Percentiles rank a stretch among this genome's conserved stretches.
These are phyloP conservation scores for Thelonectria rubi DNA, from an alignment of 2,329 filamentous ascomycete species.

Conservation along the genomic window DNA sequence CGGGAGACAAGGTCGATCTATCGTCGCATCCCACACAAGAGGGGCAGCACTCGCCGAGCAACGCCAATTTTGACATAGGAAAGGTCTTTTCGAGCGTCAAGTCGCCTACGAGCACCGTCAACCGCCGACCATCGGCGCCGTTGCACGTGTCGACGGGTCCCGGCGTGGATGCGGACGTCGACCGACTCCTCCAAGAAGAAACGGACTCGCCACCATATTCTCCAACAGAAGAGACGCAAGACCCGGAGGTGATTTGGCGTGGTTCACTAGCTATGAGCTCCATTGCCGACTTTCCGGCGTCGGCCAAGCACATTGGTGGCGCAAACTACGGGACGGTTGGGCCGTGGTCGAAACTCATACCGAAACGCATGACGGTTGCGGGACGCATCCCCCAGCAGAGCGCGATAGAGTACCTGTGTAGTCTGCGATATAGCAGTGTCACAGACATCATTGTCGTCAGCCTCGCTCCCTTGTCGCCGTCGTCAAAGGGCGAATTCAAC, in stretches of 20 bases:
- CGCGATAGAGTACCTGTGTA: constrained; percentile 90
- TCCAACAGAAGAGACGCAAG: constrained; percentile 73
- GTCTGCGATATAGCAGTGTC: constrained; percentile 80
- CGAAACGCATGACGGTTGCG: constrained; percentile 73
- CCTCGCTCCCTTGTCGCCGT: constrained; percentile 70
- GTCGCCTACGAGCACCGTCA: constrained; percentile 68
- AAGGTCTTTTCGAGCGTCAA: constrained; percentile 86
- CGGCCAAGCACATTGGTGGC: constrained; percentile 85
- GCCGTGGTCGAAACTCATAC: constrained; percentile 79
- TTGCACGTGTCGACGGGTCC: constrained; percentile 61
- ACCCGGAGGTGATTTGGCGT: constrained; percentile 80
- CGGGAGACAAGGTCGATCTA: constrained; percentile 37
- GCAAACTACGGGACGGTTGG: constrained; percentile 75
- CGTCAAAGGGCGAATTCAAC: constrained; percentile 71
- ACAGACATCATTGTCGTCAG: constrained; percentile 87
- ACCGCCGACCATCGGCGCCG: constrained; percentile 59
- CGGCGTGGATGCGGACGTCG: constrained; percentile 86
- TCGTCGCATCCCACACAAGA: constrained; percentile 48
- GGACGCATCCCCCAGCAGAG: constrained; percentile 83
- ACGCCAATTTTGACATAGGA: constrained; percentile 80
- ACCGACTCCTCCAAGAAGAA: constrained; percentile 84
- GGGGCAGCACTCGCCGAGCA: constrained; percentile 63
- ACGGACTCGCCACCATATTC: constrained; percentile 85
- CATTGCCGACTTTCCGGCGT: constrained; percentile 77
- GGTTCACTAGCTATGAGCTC: constrained; percentile 80